Conservation (phyloP, 2,329 filamentous ascomycete species). For the Aspergillus novofumigatus region DNA sequence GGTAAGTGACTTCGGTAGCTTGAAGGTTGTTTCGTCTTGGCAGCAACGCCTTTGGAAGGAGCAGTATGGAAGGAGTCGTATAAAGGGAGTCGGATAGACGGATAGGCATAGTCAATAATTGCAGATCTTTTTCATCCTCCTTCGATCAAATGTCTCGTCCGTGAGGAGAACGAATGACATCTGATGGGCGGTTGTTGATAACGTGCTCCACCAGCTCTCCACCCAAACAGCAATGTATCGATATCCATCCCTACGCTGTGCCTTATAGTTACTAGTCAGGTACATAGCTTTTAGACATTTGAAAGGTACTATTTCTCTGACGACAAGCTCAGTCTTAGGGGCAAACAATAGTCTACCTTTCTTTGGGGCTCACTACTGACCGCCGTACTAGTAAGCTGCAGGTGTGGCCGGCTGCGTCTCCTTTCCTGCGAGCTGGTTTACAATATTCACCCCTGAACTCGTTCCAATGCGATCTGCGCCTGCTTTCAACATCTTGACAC, state of each 20-base stretch:
- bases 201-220: too few relatives aligned
- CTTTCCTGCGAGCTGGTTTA: constrained; percentile 39
- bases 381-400: constrained; percentile 4
- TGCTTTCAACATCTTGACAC: constrained; percentile 51
- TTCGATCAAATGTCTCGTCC: neutral
- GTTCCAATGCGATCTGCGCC: constrained; percentile 56
- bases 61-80: too few relatives aligned
- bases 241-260: too few relatives aligned
- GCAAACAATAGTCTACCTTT: neutral
- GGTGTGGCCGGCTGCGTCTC: constrained; percentile 15
- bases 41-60: too few relatives aligned
- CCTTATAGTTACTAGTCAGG: neutral
- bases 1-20: too few relatives aligned
- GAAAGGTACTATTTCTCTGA: neutral
- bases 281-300: neutral
- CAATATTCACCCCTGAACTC: constrained; percentile 53
- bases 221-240: too few relatives aligned
- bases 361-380: neutral
- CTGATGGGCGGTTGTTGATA: too few relatives aligned
- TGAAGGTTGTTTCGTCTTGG: too few relatives aligned
- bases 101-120: neutral
- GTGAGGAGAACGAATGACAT: neutral
- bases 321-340: neutral
- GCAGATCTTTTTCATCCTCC: neutral
- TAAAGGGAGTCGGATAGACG: too few relatives aligned